Base-by-base conservation (phyloP, 164 flowering plant genomes). In the Santalum album region DNA sequence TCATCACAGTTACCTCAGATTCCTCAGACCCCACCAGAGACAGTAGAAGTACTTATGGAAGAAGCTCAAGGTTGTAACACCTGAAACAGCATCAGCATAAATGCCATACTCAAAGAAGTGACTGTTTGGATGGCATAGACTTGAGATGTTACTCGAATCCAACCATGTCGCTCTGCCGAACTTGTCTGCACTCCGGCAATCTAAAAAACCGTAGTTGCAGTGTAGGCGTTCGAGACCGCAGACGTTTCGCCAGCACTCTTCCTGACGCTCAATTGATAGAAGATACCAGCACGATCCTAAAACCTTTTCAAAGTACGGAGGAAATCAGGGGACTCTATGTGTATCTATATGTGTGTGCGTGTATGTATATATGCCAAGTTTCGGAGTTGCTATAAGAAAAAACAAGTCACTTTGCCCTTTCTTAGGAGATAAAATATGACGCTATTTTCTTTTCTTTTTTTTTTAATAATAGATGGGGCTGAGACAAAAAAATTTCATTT, bases 11-110 rank as follows among this genome's bases (percentile, higher is more conserved):
- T 66, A 83, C 92, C 87, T 84, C 27, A 84, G 62, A 58, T 72
- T 80, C 51, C 65, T 70, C 47, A 82, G 43, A 1, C 90, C 96
- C 91, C 89, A 86, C 91, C 95, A 89, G n/a, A 86, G 72, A 55
- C 88, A 81, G 64, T 79, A 90, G 61, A 68, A 78, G 70, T 79
- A 86, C 65, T 81, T 87, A 51, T 52, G 61, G 57, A 80, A 38
- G 67, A 87, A 84, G 1, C 16, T 35, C 0, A 79, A 44, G 7
- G 79, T 56, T 26, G 78, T 62, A 39, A 81, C 73, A 11, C 55
- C 58, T 25, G n/a, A 70, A 22, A 86, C 14, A 20, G 87, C 84
- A 68, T 78, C 79, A 6, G 53, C 71, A 60, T 72, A 84, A 27
- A 90, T 82, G 14, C 95, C 97, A 65, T 70, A 84, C 35, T 62